These are phyloP conservation scores for Metschnikowia aberdeeniae DNA, from an alignment of 805 yeast species.

Conservation along the genomic window DNA sequence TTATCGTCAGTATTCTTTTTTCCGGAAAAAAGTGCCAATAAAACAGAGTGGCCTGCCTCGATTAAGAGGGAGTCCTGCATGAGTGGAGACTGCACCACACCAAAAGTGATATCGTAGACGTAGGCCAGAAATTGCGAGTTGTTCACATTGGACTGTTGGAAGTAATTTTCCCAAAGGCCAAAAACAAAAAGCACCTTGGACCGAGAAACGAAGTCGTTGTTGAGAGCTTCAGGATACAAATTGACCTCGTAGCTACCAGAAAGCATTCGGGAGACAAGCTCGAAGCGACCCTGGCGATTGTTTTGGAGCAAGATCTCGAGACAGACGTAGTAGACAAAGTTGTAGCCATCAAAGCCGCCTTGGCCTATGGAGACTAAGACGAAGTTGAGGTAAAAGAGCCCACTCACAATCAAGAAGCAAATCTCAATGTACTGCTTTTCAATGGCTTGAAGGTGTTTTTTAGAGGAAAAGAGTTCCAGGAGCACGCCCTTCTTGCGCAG, in stretches of 20 bases:
- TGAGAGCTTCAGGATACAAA: constrained; percentile 25
- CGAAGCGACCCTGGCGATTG: constrained; percentile 12
- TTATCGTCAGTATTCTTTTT: constrained; percentile 15
- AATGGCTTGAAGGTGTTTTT: constrained; percentile 8
- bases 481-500: constrained; percentile 14
- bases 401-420: constrained; percentile 31
- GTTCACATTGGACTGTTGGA: constrained; percentile 24
- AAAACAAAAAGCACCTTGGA: constrained; percentile 44
- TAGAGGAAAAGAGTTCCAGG: constrained; percentile 19
- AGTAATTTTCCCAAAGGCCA: constrained; percentile 45
- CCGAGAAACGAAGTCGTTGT: constrained; percentile 24
- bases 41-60: constrained; percentile 65
- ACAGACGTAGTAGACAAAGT: constrained; percentile 51
- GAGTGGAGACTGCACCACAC: constrained; percentile 24
- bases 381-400: constrained; percentile 44
- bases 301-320: constrained; percentile 38
- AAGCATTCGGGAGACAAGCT: constrained; percentile 23
- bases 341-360: constrained; percentile 63
- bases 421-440: constrained; percentile 27
- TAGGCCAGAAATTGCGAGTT: constrained; percentile 19
- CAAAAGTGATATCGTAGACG: constrained; percentile 30
- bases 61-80: constrained; percentile 30
- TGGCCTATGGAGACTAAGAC: constrained; percentile 52
- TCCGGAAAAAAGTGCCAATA: constrained; percentile 34
- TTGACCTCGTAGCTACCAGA: constrained; percentile 34